Base-by-base conservation (phyloP, 805 yeast species). In the Tetrapisispora fleetii region DNA sequence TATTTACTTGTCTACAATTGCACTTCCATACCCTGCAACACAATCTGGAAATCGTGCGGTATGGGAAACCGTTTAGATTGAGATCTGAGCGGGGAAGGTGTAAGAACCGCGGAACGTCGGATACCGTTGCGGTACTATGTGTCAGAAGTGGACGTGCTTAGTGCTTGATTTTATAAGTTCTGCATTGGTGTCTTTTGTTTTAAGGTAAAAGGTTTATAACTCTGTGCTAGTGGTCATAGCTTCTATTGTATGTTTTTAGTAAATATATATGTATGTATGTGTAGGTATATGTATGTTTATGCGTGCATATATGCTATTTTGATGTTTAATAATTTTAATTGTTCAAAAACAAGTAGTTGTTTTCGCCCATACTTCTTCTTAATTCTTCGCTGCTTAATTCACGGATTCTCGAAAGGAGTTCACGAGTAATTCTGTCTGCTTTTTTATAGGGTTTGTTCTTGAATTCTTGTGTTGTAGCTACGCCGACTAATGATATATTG, bases 341-440 rank as follows among this genome's bases (percentile, higher is more conserved):
- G 13, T 43, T 11, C 19, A 35, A 27, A 2, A 18, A 4, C 17
- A 51, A 21, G 46, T 60, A 60, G 43, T 57, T 58, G 43, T 62
- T 63, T 42, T 62, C 63, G 28, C 67, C 68, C 30, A 63, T 48
- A 42, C 59, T 58, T 40, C 63, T 59, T 40, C 64, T 58, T 21
- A 64, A 52, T 21, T 63, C 63, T 19, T 50, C 52, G 24, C 55
- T 54, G 37, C 63, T 51, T 41, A 61, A 49, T 39, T 51, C 57
- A 19, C 49, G 49, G 2, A 56, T 32, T 37, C 48, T 57, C 5
- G 53, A 52, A 16, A 56, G 43, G 9, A 59, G 35, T 10, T 49
- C 50, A 39, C 54, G 55, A 3, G 59, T 47, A 14, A 57, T 39
- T 35, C 54, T 52, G 48, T 60, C 58, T n/a, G 58, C 52, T 42